Conservation (phyloP, 306 rosid species). For the Cyclanthera cordifolia region DNA sequence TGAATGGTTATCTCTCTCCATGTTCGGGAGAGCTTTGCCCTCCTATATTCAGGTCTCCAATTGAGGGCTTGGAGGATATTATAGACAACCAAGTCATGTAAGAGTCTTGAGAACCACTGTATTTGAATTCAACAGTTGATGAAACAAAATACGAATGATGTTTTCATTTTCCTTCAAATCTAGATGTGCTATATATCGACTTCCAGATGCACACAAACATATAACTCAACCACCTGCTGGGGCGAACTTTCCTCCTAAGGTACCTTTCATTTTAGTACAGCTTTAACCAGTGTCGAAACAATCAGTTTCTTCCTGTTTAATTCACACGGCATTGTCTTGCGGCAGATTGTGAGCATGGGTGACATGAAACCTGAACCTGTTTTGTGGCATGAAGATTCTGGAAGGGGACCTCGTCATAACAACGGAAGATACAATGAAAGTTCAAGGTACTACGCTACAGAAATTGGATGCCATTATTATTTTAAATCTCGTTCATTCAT, state of each 20-base stretch:
- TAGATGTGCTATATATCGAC: conserved; percentile 79
- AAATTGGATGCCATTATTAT: neutral
- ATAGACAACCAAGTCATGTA: conserved; percentile 94
- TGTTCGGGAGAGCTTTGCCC: conserved; percentile 96
- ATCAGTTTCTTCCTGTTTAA: too few species aligned
- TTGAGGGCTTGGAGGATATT: conserved; percentile 73
- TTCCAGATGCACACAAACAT: conserved; percentile 67
- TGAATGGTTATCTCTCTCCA: conserved; percentile 86
- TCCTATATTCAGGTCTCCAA: conserved; percentile 86
- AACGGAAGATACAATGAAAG: conserved; percentile 36
- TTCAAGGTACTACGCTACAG: neutral
- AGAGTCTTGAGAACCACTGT: conserved; percentile 20
- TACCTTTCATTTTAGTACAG: conserved; percentile 20
- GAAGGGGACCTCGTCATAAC: conserved; percentile 30
- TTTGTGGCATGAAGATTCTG: conserved; percentile 85
- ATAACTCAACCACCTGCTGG: conserved; percentile 64
- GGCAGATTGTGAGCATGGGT: conserved; percentile 49
- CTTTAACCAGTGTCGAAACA: neutral
- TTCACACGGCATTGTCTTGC: conserved; percentile 3
- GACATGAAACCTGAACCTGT: conserved; percentile 68
- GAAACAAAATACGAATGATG: neutral
- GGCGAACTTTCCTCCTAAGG: conserved; percentile 67
- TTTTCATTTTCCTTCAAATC: neutral
- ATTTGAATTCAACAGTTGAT: neutral
- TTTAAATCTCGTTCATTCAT: neutral